phyloP scores from a whole-genome alignment of 2,329 filamentous ascomycete species.

The Xylaria sp. region DNA sequence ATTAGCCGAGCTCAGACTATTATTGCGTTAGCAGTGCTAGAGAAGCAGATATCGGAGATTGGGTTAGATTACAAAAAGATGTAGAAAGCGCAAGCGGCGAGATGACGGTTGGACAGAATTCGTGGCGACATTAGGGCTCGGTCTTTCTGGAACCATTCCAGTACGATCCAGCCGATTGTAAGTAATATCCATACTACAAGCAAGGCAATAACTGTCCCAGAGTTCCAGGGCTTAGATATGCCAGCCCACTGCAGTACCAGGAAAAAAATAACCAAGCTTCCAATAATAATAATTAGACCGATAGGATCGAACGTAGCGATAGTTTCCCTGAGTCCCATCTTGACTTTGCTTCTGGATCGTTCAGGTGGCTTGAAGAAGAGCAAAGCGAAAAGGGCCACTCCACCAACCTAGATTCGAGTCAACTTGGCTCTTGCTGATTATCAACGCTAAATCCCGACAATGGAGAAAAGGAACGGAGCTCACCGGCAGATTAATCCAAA shows the following conservation, averaged over 20 bases:
- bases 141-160: constrained; percentile 35
- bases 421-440: background rate
- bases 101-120: constrained; percentile 18
- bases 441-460: background rate
- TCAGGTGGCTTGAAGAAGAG: constrained; percentile 7
- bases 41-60: background rate
- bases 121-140: constrained; percentile 34
- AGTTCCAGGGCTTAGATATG: constrained; percentile 47
- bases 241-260: constrained; percentile 12
- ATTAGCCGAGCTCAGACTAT: constrained; percentile 9
- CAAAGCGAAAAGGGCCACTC: background rate
- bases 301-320: constrained; percentile 4
- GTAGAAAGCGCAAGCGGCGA: constrained; percentile 12
- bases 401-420: background rate
- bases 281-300: background rate
- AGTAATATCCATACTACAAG: constrained; percentile 48
- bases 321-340: background rate
- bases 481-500: constrained; percentile 19
- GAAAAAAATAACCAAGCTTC: constrained; percentile 1
- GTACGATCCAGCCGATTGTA: constrained; percentile 41
- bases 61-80: constrained; percentile 19
- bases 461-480: background rate
- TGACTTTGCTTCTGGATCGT: background rate
- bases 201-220: constrained; percentile 47
- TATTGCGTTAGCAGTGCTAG: background rate